These are phyloP conservation scores for Penicillium desertorum DNA, from an alignment of 495 filamentous ascomycete genomes.

Conservation along the genomic window DNA sequence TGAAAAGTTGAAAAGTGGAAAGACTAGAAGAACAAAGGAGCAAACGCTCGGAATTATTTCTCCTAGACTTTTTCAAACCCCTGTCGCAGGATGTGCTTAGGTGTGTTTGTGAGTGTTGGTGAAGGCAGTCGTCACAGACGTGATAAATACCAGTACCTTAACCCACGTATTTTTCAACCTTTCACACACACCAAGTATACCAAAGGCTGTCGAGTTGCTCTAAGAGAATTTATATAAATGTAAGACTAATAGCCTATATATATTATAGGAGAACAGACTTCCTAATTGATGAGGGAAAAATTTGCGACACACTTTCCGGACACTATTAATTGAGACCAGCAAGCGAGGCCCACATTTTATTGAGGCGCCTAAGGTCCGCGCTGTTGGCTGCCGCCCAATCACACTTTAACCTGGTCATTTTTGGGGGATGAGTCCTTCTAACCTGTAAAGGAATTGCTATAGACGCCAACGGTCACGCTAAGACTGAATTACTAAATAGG, in stretches of 20 bases:
- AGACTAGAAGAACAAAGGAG: background rate
- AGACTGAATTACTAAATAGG: background rate
- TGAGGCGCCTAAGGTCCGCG: background rate
- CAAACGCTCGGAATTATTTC: background rate
- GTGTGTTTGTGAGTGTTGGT: background rate
- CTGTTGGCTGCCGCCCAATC: background rate
- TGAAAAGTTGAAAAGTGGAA: background rate
- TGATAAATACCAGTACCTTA: background rate
- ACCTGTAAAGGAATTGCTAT: background rate
- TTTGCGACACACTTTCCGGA: background rate
- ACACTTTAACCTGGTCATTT: background rate
- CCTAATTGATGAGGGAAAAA: background rate
- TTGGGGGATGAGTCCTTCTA: background rate
- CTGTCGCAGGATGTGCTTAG: background rate
- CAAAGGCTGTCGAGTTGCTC: background rate
- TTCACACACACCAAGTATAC: background rate
- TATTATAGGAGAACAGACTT: background rate
- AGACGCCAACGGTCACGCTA: background rate
- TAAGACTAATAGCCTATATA: background rate
- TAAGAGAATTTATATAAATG: background rate
- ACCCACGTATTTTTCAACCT: background rate
- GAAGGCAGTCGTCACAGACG: background rate
- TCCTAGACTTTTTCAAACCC: background rate
- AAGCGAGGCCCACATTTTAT: constrained; percentile 8
- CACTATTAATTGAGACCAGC: background rate